Base-by-base conservation (phyloP, 2,329 filamentous ascomycete genomes). In the Didymella keratinophila region DNA sequence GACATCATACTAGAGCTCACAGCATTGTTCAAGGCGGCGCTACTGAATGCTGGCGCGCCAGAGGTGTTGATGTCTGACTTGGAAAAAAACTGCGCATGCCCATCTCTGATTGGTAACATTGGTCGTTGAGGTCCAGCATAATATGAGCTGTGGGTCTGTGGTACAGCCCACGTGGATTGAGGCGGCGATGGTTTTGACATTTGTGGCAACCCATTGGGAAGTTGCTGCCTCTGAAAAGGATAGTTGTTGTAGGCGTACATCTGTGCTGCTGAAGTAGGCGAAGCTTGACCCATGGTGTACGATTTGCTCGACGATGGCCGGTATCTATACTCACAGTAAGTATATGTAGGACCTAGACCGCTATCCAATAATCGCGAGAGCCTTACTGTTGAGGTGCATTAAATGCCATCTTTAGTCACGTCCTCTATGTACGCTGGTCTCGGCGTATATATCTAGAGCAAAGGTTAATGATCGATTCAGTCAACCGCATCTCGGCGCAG, bases 301-400 rank as follows among this genome's bases (percentile, higher is more conserved):
- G 71, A 69, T 71, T 68, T 69, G 72, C 74, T 73, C 69, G 74
- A 71, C 49, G 75, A 70, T 53, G 71, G 69, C 21, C 67, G 70
- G 61, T 74, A 76, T 72, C 76, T 77, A 69, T 70, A 72, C 57
- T 61, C 23, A 37, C 36, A 36, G 62, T 77, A 56, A 76, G 71
- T 56, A 47, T 54, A 23, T 32, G 28, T 44, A 20, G 42, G 21
- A 46, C 7, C 37, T 20, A 49, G 44, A 42, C 34, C 16, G 30
- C 28, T 30, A 41, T 20, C 52, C 57, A 56, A 57, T 21, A 32
- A 47, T 23, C 11, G 45, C 44, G 42, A 37, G 45, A 44, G 51
- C 60, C 76, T 71, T 72, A 78, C 76, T 78, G 76, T 47, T 74
- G 73, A 64, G 72, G 58, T 63, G 76, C 72, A 77, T 78, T 77